Evolutionary conservation across 495 filamentous ascomycete species (phyloP).

Genomic region (Darksidea phi): DNA sequence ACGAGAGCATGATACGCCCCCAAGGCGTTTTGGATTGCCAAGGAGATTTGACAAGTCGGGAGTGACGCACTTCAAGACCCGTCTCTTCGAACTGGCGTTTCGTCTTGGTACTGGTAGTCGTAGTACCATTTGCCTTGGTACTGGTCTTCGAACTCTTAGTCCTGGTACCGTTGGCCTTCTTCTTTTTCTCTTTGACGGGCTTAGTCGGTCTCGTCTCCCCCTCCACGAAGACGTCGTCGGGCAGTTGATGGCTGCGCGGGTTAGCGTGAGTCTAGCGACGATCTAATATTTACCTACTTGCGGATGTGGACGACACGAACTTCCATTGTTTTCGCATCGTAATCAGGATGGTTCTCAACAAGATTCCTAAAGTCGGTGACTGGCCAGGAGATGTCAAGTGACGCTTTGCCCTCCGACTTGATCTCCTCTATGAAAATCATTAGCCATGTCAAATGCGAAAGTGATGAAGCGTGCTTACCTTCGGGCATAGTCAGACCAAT

Average conservation of each 20-base stretch:
- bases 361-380: slow-evolving; percentile 71
- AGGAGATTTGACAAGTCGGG: neutral
- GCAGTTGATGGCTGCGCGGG: slow-evolving; percentile 65
- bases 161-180: slow-evolving; percentile 20
- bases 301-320: slow-evolving; percentile 71
- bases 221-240: slow-evolving; percentile 80
- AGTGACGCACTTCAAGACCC: slow-evolving; percentile 42
- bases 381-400: slow-evolving; percentile 67
- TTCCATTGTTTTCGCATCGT: slow-evolving; percentile 61
- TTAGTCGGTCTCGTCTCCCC: slow-evolving; percentile 59
- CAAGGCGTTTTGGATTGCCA: neutral
- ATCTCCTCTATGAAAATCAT: too few species aligned
- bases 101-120: slow-evolving; percentile 20
- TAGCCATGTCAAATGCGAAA: slow-evolving; percentile 22
- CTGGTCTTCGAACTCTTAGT: too few species aligned
- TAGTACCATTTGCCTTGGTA: too few species aligned
- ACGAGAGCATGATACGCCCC: neutral
- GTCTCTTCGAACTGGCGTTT: slow-evolving; percentile 41
- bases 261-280: slow-evolving; percentile 19
- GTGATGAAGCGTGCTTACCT: slow-evolving; percentile 48
- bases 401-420: slow-evolving; percentile 49
- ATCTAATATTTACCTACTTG: slow-evolving; percentile 57
- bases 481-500: slow-evolving; percentile 73
- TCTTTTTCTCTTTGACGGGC: slow-evolving; percentile 39
- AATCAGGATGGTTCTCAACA: slow-evolving; percentile 66